Base-by-base conservation (phyloP, 192 early-diverging fungal species). In the Dissophora globulifera region DNA sequence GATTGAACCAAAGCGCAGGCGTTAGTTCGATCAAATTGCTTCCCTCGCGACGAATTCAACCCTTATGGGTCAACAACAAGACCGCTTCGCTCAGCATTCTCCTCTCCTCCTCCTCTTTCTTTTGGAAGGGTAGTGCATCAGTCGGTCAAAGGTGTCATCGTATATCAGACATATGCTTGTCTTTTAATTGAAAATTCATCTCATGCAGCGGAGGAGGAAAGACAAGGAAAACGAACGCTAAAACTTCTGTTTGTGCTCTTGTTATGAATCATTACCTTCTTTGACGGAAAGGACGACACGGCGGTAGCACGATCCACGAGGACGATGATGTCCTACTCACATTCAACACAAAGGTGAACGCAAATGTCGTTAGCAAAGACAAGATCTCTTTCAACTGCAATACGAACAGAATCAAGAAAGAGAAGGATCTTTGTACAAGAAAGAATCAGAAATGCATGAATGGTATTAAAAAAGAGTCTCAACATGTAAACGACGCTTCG, bases 361-460 rank as follows among this genome's bases (percentile, higher is more conserved):
- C n/a, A n/a, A n/a, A 7, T 0, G 26, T 57, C 35, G 26, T 38
- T 27, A 57, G 17, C 16, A 47, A n/a, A 47, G 46, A 16, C 16
- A 22, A 47, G 20, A 7, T 9, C 46, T 47, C 8, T 47, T 16
- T n/a, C n/a, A n/a, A n/a, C n/a, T n/a, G n/a, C n/a, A n/a, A n/a
- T n/a, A n/a, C n/a, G n/a, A n/a, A n/a, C n/a, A n/a, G n/a, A n/a
- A n/a, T 48, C 22, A 48, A 48, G 9, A 48, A 48, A 48, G 35
- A 38, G 35, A 38, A 38, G 13, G 13, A 13, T 45, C 4, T 45
- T 4, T 45, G 9, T n/a, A n/a, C n/a, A 26, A 12, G 29, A 59
- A 52, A 65, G 45, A 53, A 75, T 86, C 84, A 86, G 84, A 69
- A 78, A 83, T 72, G 89, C 89, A 91, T 91, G 89, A 90, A 90